A percentile compares a stretch with the other conserved stretches of the same genome.
These are phyloP conservation scores for Thelonectria blattea DNA, from an alignment of 2,329 filamentous ascomycete species.

Conservation along the genomic window DNA sequence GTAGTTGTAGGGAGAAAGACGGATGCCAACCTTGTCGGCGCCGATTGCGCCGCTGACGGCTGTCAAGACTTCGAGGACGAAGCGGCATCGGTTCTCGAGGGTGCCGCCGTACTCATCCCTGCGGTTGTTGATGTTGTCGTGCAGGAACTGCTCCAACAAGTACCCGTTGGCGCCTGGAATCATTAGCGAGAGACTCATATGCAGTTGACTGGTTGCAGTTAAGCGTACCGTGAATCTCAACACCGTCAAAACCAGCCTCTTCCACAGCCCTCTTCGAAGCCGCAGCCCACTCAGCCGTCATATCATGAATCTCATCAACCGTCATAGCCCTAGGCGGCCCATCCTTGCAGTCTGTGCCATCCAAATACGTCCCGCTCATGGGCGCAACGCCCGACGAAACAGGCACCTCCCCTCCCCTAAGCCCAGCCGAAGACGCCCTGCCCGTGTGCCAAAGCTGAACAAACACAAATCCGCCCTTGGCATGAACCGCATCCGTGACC, in stretches of 20 bases:
- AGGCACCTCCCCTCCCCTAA: constrained; percentile 32
- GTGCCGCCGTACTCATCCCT: constrained; percentile 30
- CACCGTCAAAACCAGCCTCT: constrained; percentile 68
- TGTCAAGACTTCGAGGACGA: constrained; percentile 26
- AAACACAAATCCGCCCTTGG: constrained; percentile 54
- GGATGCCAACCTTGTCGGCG: constrained; percentile 30
- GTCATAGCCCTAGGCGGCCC: constrained; percentile 67
- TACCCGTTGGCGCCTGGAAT: constrained; percentile 31
- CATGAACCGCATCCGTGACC: constrained; percentile 38
- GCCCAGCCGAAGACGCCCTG: constrained; percentile 51
- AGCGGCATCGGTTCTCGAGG: constrained; percentile 31
- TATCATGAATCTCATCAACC: constrained; percentile 65
- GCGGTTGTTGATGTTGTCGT: constrained; percentile 30
- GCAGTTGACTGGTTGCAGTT: neutral
- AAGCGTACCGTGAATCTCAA: constrained; percentile 66
- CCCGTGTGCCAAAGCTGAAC: constrained; percentile 68
- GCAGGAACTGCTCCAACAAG: constrained; percentile 28
- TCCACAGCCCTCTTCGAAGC: constrained; percentile 62
- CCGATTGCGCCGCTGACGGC: constrained; percentile 28
- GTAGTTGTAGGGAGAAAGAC: constrained; percentile 41
- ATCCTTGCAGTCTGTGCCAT: constrained; percentile 33
- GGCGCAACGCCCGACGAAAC: constrained; percentile 37
- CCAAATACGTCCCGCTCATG: constrained; percentile 56
- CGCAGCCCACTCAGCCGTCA: constrained; percentile 65
- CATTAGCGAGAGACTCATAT: neutral